Conservation (phyloP, 306 rosid genomes). For the Pyrus betulifolia region DNA sequence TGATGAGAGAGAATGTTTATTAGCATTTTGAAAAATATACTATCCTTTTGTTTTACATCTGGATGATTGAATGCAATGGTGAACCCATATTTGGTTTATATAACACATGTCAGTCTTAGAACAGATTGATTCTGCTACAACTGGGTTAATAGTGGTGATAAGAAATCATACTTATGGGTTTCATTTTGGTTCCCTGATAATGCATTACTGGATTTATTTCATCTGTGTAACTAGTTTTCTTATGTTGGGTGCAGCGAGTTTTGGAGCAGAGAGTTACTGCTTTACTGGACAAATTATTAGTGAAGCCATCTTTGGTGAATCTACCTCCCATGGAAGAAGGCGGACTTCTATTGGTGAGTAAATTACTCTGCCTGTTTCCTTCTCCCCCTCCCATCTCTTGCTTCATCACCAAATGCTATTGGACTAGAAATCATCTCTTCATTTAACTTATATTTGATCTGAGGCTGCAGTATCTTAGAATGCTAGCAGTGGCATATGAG, state of each 20-base stretch:
- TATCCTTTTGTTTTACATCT: neutral
- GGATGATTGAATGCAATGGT: neutral
- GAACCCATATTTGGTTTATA: neutral
- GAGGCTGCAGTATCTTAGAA: slow-evolving; percentile 88
- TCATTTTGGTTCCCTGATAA: neutral
- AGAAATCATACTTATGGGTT: neutral
- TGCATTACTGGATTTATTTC: neutral
- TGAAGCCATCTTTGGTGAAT: slow-evolving; percentile 86
- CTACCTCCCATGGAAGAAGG: slow-evolving; percentile 94
- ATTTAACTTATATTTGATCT: slow-evolving; percentile 28
- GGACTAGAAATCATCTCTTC: slow-evolving; percentile 10
- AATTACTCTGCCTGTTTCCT: slow-evolving; percentile 10
- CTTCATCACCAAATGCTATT: slow-evolving; percentile 6
- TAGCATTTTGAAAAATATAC: neutral
- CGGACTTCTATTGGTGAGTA: slow-evolving; percentile 88
- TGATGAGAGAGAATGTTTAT: neutral
- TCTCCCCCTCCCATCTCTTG: neutral
- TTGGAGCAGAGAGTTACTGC: slow-evolving; percentile 91
- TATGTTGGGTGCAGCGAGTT: slow-evolving; percentile 65
- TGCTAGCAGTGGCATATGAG: slow-evolving; percentile 97
- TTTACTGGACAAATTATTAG: slow-evolving; percentile 76
- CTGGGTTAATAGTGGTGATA: neutral
- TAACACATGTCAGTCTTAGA: neutral
- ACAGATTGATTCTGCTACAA: neutral
- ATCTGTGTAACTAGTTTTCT: neutral